Evolutionary conservation across 2,329 filamentous ascomycete genomes (phyloP).

Genomic region (Microcera coccophila): DNA sequence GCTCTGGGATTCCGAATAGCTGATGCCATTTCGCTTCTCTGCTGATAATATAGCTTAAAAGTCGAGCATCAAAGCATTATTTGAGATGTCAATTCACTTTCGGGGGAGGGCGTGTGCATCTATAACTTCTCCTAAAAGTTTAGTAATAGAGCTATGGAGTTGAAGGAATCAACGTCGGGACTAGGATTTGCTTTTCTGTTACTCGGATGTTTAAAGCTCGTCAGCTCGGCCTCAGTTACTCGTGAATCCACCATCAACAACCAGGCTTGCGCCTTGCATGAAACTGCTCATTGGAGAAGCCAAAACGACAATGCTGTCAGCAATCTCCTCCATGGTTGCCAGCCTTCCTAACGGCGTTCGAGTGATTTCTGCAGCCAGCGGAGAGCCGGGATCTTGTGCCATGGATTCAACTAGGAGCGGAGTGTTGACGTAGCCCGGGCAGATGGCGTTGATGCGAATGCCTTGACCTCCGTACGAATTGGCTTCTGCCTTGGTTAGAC

Average conservation of each 20-base stretch:
- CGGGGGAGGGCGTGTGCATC: too few species aligned
- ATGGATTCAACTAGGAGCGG: constrained; percentile 32
- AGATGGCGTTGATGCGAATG: constrained; percentile 60
- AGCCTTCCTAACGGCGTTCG: constrained; percentile 47
- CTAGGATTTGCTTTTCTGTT: too few species aligned
- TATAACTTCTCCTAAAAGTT: too few species aligned
- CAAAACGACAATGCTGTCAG: constrained; percentile 49
- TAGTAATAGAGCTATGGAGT: too few species aligned
- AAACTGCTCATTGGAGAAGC: constrained; percentile 51
- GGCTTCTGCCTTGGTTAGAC: constrained; percentile 52
- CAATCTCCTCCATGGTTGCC: constrained; percentile 49
- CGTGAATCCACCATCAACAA: constrained; percentile 46
- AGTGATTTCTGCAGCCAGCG: constrained; percentile 37
- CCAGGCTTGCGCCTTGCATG: constrained; percentile 45
- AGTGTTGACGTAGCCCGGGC: constrained; percentile 48
- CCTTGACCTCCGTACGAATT: constrained; percentile 47
- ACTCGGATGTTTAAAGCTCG: too few species aligned
- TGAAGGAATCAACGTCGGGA: too few species aligned
- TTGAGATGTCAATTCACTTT: too few species aligned
- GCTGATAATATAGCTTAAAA: too few species aligned
- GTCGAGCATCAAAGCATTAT: too few species aligned
- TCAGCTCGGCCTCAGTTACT: too few species aligned
- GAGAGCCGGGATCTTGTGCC: constrained; percentile 22
- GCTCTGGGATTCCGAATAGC: too few species aligned
- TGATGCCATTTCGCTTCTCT: too few species aligned